Evolutionary conservation across 805 yeast species (phyloP).

Genomic region (Candida yuanshanica): DNA sequence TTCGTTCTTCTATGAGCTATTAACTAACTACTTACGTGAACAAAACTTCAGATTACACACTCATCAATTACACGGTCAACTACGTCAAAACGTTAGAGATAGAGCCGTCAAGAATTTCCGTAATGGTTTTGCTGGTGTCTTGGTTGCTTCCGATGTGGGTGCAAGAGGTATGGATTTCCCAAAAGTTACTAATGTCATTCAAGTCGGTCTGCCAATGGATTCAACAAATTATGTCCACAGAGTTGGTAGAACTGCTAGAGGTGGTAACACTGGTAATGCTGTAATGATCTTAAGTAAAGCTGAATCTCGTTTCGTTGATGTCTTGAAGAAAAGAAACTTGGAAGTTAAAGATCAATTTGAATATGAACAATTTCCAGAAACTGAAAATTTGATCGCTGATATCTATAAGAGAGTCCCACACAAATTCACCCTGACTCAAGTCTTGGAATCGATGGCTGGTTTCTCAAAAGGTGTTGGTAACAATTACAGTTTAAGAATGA

Average conservation of each 20-base stretch:
- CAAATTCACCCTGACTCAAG: conserved; percentile 26
- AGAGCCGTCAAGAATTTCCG: conserved; percentile 51
- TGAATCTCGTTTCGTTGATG: conserved; percentile 51
- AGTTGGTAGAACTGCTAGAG: conserved; percentile 95
- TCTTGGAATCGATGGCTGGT: conserved; percentile 31
- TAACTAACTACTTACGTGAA: conserved; percentile 14
- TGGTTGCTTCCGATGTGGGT: conserved; percentile 87
- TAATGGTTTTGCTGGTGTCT: conserved; percentile 41
- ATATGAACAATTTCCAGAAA: conserved; percentile 33
- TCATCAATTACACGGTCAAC: conserved; percentile 62
- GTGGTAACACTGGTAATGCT: conserved; percentile 75
- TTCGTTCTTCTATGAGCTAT: conserved; percentile 35
- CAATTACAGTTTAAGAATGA: conserved; percentile 28
- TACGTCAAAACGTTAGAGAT: conserved; percentile 66
- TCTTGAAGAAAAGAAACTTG: conserved; percentile 50
- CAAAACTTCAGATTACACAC: conserved; percentile 26
- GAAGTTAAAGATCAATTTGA: conserved; percentile 39
- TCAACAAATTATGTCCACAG: conserved; percentile 84
- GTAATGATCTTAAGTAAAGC: conserved; percentile 47
- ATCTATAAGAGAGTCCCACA: conserved; percentile 22
- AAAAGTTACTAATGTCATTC: conserved; percentile 77
- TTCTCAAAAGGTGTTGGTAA: conserved; percentile 29
- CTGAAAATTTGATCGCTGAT: conserved; percentile 26
- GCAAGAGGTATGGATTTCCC: conserved; percentile 98
- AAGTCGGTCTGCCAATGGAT: conserved; percentile 71